phyloP scores from a whole-genome alignment of 1,284 basidiomycete species.

The Leccinum angustisporum region DNA sequence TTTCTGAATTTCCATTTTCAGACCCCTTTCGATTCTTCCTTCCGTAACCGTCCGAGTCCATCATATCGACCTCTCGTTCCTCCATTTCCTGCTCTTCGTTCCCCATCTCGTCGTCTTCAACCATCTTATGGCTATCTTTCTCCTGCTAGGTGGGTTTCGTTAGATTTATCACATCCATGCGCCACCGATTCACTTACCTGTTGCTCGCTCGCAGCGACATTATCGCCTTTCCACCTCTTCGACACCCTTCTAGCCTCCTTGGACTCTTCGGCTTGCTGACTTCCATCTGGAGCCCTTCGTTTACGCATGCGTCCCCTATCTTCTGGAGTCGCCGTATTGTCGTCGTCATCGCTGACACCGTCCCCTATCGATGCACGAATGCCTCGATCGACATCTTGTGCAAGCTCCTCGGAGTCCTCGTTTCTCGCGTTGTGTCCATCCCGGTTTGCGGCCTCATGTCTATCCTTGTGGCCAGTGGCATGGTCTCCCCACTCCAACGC shows the following conservation, averaged over 20 bases:
- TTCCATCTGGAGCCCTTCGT: neutral
- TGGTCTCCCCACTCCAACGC: neutral
- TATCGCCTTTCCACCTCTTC: neutral
- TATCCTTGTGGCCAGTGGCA: neutral
- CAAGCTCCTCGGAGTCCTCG: neutral
- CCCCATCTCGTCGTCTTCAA: neutral
- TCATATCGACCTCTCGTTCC: neutral
- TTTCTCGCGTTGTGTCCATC: neutral
- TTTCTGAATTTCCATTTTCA: neutral
- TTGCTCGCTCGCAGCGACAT: neutral
- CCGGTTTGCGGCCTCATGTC: neutral
- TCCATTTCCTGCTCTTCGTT: neutral
- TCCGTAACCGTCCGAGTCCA: neutral
- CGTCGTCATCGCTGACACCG: neutral
- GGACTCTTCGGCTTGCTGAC: neutral
- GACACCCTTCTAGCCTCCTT: neutral
- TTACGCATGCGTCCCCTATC: neutral
- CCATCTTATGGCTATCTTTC: neutral
- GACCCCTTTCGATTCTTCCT: neutral
- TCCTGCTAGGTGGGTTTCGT: neutral
- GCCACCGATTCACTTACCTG: neutral
- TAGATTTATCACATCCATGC: neutral
- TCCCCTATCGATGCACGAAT: neutral
- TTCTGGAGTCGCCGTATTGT: neutral
- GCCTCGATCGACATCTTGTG: neutral